Evolutionary conservation across 2,329 filamentous ascomycete genomes (phyloP).

Genomic region (Allantophomopsis cytisporea): DNA sequence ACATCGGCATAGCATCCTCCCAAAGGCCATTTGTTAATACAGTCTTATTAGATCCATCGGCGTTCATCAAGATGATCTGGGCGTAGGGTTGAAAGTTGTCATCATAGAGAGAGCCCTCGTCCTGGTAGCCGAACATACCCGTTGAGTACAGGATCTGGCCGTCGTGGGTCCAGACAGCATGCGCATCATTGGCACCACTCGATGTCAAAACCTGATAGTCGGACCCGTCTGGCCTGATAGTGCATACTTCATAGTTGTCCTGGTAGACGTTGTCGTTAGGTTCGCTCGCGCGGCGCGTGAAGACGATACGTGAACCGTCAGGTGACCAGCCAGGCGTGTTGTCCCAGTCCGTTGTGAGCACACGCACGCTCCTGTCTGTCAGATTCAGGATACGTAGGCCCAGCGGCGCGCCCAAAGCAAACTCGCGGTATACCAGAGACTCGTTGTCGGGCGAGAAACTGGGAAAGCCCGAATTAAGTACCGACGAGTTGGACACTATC

Average conservation of each 20-base stretch:
- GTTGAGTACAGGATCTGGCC: constrained; percentile 25
- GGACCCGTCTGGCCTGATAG: constrained; percentile 24
- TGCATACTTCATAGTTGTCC: constrained; percentile 24
- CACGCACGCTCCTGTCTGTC: constrained; percentile 8
- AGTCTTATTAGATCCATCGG: constrained; percentile 20
- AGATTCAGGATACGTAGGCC: constrained; percentile 21
- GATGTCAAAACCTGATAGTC: constrained; percentile 19
- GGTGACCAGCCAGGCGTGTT: constrained; percentile 25
- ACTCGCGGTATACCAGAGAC: constrained; percentile 22
- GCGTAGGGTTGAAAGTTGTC: constrained; percentile 30
- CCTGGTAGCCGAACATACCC: constrained; percentile 28
- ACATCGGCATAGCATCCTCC: constrained; percentile 20
- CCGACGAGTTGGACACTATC: too few species aligned
- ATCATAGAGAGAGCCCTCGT: constrained; percentile 25
- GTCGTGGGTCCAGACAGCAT: constrained; percentile 28
- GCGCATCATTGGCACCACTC: constrained; percentile 25
- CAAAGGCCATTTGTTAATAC: constrained; percentile 18
- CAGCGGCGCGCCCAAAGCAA: constrained; percentile 8
- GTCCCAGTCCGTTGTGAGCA: constrained; percentile 22
- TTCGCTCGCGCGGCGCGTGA: constrained; percentile 19
- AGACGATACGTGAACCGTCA: constrained; percentile 23
- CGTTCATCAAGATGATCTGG: constrained; percentile 27
- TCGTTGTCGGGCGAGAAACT: constrained; percentile 22
- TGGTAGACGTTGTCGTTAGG: too few species aligned
- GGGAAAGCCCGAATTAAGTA: constrained; percentile 24